Evolutionary conservation across 306 rosid species (phyloP), one percentile per base, ranked within the genome.

Genomic region (Luffa acutangula): DNA sequence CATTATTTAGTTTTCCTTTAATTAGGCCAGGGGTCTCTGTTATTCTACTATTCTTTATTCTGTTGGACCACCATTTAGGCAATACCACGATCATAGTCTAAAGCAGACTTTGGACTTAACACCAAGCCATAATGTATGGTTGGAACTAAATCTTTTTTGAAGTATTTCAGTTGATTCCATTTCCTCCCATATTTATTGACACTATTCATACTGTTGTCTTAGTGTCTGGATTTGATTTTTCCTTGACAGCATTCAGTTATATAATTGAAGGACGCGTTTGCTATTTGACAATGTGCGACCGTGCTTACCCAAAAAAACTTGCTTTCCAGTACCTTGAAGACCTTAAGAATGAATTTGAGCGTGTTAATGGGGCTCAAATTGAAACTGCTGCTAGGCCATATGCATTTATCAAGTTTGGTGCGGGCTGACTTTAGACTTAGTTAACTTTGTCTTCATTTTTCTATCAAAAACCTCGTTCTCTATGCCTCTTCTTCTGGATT

Each of bases 381-480:
- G 98, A 94, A 89, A 94, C 98, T 69, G 98, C 97, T 71, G 98
- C 98, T 71, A 89, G 98, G 83, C 98, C 98, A 58, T 94, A 94
- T 83, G 98, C 98, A 81, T 94, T 94, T 91, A 92, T 94, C 67
- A 94, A 94, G 83, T 94, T 94, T 81, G 98, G 98, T 94, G 87
- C 20, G 81, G 84, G 11, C 65, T 48, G 66, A 7, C 56, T 48
- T 82, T 21, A 39, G 12, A 31, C 25, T 42, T 45, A 65, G 46
- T 67, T 20, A 54, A 14, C 70, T 21, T 41, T 60, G 64, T 63
- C 34, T 59, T 3, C 21, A 14, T 76, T 42, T 49, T 76, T 41
- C 45, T 75, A 17, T 77, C 57, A 36, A 59, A 9, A 72, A 11
- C 81, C 48, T 42, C 78, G 36, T 79, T 21, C 4, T 17, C 57